These are phyloP conservation scores for Populus hybrid DNA, from an alignment of 441 rosid genomes.

Conservation along the genomic window DNA sequence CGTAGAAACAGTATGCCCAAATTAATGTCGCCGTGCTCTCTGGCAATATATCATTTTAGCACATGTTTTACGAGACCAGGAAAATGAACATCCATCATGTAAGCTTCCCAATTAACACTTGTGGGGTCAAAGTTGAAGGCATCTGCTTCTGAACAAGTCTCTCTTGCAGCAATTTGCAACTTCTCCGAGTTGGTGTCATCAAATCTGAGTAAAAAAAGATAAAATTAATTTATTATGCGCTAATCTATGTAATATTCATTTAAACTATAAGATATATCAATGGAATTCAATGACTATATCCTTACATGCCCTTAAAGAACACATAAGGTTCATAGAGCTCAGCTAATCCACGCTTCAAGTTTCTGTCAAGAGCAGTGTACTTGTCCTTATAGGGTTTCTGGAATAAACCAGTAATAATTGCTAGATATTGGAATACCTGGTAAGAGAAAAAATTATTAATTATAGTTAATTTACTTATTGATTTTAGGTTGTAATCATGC, in stretches of 20 bases:
- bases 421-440: slow-evolving; percentile 11
- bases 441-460: neutral
- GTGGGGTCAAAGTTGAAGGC: no score
- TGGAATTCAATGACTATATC: neutral
- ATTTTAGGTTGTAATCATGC: no score
- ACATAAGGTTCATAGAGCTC: slow-evolving; percentile 47
- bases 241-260: neutral
- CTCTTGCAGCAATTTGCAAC: no score
- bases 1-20: no score
- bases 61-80: no score
- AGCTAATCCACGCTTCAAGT: slow-evolving; percentile 35
- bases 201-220: slow-evolving; percentile 14
- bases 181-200: slow-evolving; percentile 15
- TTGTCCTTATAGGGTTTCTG: slow-evolving; percentile 30
- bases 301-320: slow-evolving; percentile 31
- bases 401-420: slow-evolving; percentile 14
- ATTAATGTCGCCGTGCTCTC: no score
- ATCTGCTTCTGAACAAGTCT: no score
- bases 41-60: no score
- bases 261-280: neutral
- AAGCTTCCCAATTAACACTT: no score
- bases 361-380: slow-evolving; percentile 32
- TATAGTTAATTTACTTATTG: no score
- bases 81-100: no score
- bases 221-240: neutral